Base-by-base conservation (phyloP, 805 yeast species). In the Cyberlindnera xishuangbannaensis region DNA sequence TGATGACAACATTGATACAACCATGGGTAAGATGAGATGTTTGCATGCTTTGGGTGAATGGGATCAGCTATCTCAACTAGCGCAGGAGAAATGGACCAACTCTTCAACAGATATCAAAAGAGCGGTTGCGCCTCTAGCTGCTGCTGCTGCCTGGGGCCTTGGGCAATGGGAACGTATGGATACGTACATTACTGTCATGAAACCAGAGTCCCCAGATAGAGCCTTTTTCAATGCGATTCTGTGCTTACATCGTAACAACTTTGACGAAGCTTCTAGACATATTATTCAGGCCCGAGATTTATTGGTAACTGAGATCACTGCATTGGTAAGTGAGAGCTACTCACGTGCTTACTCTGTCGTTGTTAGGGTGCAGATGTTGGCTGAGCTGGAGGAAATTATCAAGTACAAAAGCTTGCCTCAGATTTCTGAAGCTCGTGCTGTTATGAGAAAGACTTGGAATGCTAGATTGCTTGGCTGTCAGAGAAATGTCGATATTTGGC, bases 401-500 rank as follows among this genome's bases (percentile, higher is more conserved):
- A 74, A 76, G 39, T 92, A 90, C 61, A 92, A 92, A 57, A 71
- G 80, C 42, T 66, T 86, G 21, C 92, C 95, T 1, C 87, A 79
- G 41, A 80, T 80, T 3, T 83, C 95, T 0, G 94, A 82, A 29
- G 82, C 80, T 48, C 74, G 92, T 44, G 72, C 67, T 7, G 75
- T 77, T 12, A 80, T 92, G 71, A 71, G 95, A 46, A 77, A 80
- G 47, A 90, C 97, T 0, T 94, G 98, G 98, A 86, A 84, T 52
- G 83, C 84, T 32, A 73, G 99, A 49, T 64, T 92, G 31, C 63
- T 85, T 40, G 97, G 97, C 2, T 87, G 97, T 53, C 98, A 92
- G 61, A 72, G 92, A 47, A 92, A 92, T 61, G 97, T 92, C 32
- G 99, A 92, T 61, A 87, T 88, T n/a, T 92, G 99, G 98, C 97